phyloP scores from a whole-genome alignment of 805 yeast genomes.

The Wickerhamiella hasegawae region DNA sequence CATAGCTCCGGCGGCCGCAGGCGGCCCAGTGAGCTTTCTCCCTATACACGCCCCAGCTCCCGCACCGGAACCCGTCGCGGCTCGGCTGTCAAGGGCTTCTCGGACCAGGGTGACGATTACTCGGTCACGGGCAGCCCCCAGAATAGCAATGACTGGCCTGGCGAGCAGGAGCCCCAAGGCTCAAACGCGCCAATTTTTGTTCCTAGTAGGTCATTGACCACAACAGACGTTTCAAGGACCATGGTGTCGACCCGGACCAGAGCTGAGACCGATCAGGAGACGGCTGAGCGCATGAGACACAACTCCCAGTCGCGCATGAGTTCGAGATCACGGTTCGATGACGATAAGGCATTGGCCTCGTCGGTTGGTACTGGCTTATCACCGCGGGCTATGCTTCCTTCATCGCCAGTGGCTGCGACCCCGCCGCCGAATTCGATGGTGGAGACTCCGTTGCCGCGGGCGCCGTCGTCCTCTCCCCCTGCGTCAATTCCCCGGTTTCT shows the following conservation, averaged over 20 bases:
- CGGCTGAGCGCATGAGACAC: background rate
- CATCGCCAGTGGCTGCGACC: constrained; percentile 4
- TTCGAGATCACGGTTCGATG: background rate
- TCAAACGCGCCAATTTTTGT: constrained; percentile 18
- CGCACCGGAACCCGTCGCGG: background rate
- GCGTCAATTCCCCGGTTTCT: no score
- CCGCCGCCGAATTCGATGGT: constrained; percentile 1
- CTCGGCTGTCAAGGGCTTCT: background rate
- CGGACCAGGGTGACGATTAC: constrained; percentile 1
- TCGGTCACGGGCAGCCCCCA: no score
- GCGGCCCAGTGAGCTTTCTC: constrained; percentile 9
- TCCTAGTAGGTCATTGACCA: constrained; percentile 2
- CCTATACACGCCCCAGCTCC: constrained; percentile 17
- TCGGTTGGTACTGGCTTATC: background rate
- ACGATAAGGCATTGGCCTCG: background rate
- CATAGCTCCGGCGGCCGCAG: constrained; percentile 5
- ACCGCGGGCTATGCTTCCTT: background rate
- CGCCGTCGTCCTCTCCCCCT: background rate
- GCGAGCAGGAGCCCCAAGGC: no score
- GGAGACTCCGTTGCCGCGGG: constrained; percentile 7
- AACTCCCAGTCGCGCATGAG: background rate
- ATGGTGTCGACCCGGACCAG: constrained; percentile 4
- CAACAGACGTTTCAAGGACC: constrained; percentile 3
- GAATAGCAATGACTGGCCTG: no score
- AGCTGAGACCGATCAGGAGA: background rate